Conservation (phyloP, 345 rosid genomes). For the Acer campestre region DNA sequence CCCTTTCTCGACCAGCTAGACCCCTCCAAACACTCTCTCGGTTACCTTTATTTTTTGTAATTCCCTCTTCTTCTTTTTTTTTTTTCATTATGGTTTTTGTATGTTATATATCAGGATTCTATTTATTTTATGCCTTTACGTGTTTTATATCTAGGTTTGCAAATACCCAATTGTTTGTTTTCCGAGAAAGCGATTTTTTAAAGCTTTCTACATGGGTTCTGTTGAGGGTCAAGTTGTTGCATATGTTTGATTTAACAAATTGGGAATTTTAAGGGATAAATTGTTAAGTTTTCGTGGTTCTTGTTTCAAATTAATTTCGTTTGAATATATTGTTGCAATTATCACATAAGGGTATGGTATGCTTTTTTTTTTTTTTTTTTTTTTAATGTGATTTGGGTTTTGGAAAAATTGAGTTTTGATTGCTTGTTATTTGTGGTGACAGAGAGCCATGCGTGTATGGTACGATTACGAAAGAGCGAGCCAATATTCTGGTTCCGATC, state of each 20-base stretch:
- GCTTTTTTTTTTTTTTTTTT: neutral
- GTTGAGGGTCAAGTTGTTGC: neutral
- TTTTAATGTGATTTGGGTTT: neutral
- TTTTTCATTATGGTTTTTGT: neutral
- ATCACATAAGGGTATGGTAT: neutral
- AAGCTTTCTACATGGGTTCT: neutral
- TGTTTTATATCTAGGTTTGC: neutral
- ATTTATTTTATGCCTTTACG: neutral
- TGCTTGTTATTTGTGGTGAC: constrained; percentile 11
- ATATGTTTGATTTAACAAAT: neutral
- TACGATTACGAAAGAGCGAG: constrained; percentile 56
- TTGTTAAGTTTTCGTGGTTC: neutral
- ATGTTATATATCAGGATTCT: neutral
- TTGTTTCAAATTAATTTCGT: neutral
- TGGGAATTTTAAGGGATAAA: neutral
- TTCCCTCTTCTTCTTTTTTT: neutral
- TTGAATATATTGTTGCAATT: neutral
- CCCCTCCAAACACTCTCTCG: constrained; percentile 67
- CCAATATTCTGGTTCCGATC: constrained; percentile 37
- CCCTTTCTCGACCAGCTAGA: constrained; percentile 72
- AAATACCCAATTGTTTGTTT: constrained; percentile 9
- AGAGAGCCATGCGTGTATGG: constrained; percentile 56
- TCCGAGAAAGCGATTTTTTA: constrained; percentile 1
- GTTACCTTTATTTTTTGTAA: constrained; percentile 74
- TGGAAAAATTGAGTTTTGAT: constrained; percentile 6